Conservation (phyloP, 2,329 filamentous ascomycete genomes). For the Aspergillus pseudoviridinutans region DNA sequence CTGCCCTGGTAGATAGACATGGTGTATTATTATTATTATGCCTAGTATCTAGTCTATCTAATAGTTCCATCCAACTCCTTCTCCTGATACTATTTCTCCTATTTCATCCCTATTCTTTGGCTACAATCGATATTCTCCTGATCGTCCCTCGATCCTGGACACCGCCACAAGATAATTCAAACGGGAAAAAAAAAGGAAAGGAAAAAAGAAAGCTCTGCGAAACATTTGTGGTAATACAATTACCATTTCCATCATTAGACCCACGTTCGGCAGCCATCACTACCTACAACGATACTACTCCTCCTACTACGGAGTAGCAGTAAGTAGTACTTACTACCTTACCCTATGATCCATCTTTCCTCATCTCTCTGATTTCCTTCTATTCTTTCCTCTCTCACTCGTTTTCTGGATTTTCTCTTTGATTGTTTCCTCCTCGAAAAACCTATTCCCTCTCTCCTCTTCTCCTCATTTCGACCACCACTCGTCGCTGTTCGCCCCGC, state of each 20-base stretch:
- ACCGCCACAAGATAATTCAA: background rate
- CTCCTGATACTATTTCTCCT: background rate
- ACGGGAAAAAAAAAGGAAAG: background rate
- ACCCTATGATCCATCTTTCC: constrained; percentile 5
- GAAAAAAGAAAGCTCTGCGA: background rate
- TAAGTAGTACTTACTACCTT: constrained; percentile 8
- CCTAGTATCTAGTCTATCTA: background rate
- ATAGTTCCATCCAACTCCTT: background rate
- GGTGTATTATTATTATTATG: no score
- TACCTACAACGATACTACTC: background rate
- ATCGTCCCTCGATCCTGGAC: background rate
- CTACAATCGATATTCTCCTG: background rate
- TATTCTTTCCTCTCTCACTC: constrained; percentile 1
- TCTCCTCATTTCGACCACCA: background rate
- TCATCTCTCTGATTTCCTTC: constrained; percentile 4
- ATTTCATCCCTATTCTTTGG: background rate
- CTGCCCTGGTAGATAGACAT: no score
- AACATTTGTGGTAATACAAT: background rate
- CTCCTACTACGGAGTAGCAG: background rate
- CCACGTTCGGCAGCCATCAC: background rate
- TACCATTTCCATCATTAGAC: background rate
- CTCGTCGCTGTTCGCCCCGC: background rate
- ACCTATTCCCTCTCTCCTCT: background rate
- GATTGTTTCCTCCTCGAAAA: background rate
- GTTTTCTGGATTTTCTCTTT: constrained; percentile 1